phyloP scores from a whole-genome alignment of 805 yeast species.

The Candida xiaguanensis region DNA sequence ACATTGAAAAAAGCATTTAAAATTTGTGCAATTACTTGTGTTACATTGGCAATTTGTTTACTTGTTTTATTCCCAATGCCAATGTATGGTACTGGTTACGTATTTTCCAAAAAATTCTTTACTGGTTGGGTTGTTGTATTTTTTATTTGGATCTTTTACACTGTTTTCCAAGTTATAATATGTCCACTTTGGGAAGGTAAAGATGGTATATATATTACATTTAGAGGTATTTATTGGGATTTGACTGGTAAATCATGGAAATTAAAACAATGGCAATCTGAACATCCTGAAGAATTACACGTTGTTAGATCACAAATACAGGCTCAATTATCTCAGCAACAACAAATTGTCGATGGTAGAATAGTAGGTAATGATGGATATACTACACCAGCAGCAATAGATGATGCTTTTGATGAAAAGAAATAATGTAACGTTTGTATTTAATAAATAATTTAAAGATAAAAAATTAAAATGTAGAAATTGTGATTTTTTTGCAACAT shows the following conservation, averaged over 20 bases:
- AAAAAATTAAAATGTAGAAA: not conserved
- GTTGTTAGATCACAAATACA: conserved; percentile 64
- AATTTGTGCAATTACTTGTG: conserved; percentile 58
- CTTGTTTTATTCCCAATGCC: conserved; percentile 91
- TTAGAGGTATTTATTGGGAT: conserved; percentile 86
- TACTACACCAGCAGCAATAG: conserved; percentile 18
- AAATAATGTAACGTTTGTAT: conserved; percentile 9
- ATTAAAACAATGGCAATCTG: conserved; percentile 69
- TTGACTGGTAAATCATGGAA: conserved; percentile 70
- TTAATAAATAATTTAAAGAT: too few species aligned
- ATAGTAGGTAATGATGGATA: conserved; percentile 15
- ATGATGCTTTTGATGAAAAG: conserved; percentile 19
- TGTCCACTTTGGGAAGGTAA: conserved; percentile 78
- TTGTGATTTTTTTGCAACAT: not conserved
- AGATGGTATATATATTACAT: conserved; percentile 56
- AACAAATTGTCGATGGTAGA: conserved; percentile 23
- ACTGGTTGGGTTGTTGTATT: conserved; percentile 88
- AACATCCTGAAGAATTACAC: conserved; percentile 71
- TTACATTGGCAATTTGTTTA: conserved; percentile 57
- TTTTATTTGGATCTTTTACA: conserved; percentile 75
- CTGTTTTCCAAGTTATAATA: conserved; percentile 58
- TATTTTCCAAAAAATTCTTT: conserved; percentile 72
- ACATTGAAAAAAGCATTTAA: conserved; percentile 55
- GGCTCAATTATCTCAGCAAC: conserved; percentile 24
- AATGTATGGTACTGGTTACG: conserved; percentile 77